Base-by-base conservation (phyloP, 2,329 filamentous ascomycete genomes). In the Parastagonospora avenae region DNA sequence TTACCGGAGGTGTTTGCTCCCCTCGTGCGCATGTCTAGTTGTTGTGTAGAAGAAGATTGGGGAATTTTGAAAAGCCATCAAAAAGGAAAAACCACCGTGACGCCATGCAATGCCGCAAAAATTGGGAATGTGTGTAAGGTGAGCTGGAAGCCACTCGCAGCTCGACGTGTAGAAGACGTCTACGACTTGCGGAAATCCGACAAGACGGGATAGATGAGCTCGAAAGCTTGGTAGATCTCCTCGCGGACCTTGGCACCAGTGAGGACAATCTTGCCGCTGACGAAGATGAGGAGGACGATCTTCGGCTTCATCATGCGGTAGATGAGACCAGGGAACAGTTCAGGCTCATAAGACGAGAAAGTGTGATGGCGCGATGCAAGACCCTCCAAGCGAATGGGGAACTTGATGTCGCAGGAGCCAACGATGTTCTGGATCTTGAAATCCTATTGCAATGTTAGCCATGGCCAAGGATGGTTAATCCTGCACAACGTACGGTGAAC, bases 271-370 rank as follows among this genome's bases (percentile, higher is more conserved):
- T 97, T 97, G 71, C 93, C 94, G 70, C 89, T 94, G 69, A 97
- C 93, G 80, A 97, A 97, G 76, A 99, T 97, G 72, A 97, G 81
- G 24, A 97, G 86, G 46, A 97, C 93, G 64, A 97, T 96, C 86
- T 97, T 97, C 15, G 94, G 94, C 83, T 97, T 97, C 83, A 97
- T 97, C 94, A 99, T 99, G 75, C 94, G 92, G 80, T 99, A 99
- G 79, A 99, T 99, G 45, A 99, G 87, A 85, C 94, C 94, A 70
- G 94, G 94, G 85, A 97, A 99, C 75, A 99, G 77, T 74, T 99
- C 94, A 63, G 94, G 94, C 77, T 99, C 94, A 77, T 99, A 99
- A 50, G 92, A 97, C 35, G 66, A 70, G 70, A 97, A 99, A 80
- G 96, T 96, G 83, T 97, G 93, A 84, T 99, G 94, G 78, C 92